Percentiles rank a stretch among this genome's conserved stretches.
phyloP scores from a whole-genome alignment of 495 filamentous ascomycete genomes.

The Podospora appendiculata region DNA sequence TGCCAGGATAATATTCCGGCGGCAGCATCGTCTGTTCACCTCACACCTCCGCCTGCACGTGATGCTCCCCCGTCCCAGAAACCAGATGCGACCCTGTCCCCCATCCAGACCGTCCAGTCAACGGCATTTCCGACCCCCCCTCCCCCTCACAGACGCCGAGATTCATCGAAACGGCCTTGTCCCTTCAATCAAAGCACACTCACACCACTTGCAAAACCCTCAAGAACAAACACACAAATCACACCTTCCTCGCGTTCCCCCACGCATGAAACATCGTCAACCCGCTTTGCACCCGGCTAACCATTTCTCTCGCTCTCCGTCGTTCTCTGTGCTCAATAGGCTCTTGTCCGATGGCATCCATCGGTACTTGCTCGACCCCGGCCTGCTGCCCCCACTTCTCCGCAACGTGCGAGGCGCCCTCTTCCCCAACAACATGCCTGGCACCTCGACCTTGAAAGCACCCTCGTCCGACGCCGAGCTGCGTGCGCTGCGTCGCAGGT shows the following conservation, averaged over 20 bases:
- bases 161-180: neutral
- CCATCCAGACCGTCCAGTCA: no score
- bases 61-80: neutral
- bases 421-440: conserved; percentile 69
- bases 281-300: neutral
- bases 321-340: conserved; percentile 33
- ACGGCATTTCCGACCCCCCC: no score
- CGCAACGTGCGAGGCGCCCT: conserved; percentile 61
- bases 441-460: conserved; percentile 33
- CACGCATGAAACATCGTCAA: conserved; percentile 9
- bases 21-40: neutral
- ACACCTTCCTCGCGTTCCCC: conserved; percentile 8
- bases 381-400: conserved; percentile 65
- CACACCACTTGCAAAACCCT: neutral
- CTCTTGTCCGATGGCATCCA: conserved; percentile 66
- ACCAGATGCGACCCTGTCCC: no score
- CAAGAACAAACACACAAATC: neutral
- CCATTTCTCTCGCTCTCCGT: neutral
- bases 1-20: conserved; percentile 12
- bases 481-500: conserved; percentile 39
- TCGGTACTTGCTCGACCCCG: conserved; percentile 55
- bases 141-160: no score
- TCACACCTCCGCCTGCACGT: neutral
- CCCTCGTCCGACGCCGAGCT: conserved; percentile 41
- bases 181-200: neutral